Conservation (phyloP, 139 green algal genomes). For the Chlamydomonas sp. region DNA sequence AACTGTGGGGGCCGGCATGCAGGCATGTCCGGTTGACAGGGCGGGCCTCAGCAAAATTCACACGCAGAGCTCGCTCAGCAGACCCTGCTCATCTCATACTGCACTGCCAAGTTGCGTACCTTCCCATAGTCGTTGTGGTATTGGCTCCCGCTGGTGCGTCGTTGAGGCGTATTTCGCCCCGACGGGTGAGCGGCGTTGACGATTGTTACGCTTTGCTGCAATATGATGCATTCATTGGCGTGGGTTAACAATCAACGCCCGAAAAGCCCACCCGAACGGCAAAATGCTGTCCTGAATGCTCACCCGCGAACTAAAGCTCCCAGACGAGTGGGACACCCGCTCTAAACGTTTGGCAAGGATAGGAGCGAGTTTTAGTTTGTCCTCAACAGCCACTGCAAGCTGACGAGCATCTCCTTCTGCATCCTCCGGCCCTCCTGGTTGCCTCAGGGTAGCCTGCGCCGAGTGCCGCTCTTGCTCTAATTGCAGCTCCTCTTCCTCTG, state of each 20-base stretch:
- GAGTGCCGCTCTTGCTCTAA: no score
- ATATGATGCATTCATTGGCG: neutral
- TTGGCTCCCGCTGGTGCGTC: neutral
- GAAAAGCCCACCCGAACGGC: neutral
- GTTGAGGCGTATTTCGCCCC: slow-evolving; percentile 22
- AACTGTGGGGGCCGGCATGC: neutral
- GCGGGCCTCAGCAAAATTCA: no score
- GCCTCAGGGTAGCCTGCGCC: neutral
- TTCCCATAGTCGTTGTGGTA: slow-evolving; percentile 24
- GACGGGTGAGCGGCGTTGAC: neutral
- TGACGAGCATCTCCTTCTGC: neutral
- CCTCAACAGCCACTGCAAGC: slow-evolving; percentile 21
- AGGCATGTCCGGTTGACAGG: no score
- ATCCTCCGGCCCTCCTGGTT: neutral
- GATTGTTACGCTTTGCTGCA: slow-evolving; percentile 20
- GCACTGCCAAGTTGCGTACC: neutral
- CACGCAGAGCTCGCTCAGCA: no score
- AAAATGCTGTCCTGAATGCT: neutral
- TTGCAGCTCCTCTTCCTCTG: no score
- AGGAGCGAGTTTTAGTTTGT: slow-evolving; percentile 41
- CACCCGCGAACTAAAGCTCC: slow-evolving; percentile 40
- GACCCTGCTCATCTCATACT: neutral
- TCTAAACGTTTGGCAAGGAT: slow-evolving; percentile 35
- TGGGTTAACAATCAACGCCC: neutral
- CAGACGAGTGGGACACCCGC: slow-evolving; percentile 32